These are phyloP conservation scores for Hamigera avellanea DNA, from an alignment of 495 filamentous ascomycete genomes.

Conservation along the genomic window DNA sequence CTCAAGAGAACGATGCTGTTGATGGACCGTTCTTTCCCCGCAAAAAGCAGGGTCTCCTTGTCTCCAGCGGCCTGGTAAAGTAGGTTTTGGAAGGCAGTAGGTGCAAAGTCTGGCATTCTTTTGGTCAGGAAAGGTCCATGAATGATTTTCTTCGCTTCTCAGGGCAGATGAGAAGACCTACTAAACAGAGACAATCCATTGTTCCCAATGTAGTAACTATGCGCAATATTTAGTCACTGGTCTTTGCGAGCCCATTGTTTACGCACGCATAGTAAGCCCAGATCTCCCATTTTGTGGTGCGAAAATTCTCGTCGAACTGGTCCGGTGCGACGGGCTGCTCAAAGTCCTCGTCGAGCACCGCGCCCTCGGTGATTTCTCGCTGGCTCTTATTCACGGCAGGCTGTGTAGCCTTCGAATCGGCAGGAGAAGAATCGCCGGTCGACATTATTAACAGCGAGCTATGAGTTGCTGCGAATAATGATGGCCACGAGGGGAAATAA, in stretches of 20 bases:
- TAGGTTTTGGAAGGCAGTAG: slow-evolving; percentile 54
- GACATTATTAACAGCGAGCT: no score
- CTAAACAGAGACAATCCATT: slow-evolving; percentile 57
- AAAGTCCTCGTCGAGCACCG: background rate
- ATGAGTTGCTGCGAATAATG: no score
- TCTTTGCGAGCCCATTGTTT: slow-evolving; percentile 1
- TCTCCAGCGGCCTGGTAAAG: slow-evolving; percentile 45
- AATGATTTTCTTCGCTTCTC: background rate
- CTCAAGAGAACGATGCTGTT: slow-evolving; percentile 50
- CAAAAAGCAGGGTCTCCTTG: slow-evolving; percentile 35
- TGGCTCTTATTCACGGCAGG: background rate
- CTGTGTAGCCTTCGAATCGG: no score
- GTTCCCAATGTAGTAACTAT: slow-evolving; percentile 54
- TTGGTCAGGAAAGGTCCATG: background rate
- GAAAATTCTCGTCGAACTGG: slow-evolving; percentile 35
- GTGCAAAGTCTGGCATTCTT: slow-evolving; percentile 41
- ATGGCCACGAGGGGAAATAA: no score
- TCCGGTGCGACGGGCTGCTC: slow-evolving; percentile 30
- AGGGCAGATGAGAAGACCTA: slow-evolving; percentile 8
- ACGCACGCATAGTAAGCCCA: slow-evolving; percentile 53
- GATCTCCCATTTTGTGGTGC: slow-evolving; percentile 46
- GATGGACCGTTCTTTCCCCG: slow-evolving; percentile 37
- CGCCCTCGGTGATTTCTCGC: background rate
- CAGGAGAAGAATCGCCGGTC: no score
- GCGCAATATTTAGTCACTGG: slow-evolving; percentile 9